Conservation (phyloP, 2,329 filamentous ascomycete genomes). For the Colletotrichum agaves region DNA sequence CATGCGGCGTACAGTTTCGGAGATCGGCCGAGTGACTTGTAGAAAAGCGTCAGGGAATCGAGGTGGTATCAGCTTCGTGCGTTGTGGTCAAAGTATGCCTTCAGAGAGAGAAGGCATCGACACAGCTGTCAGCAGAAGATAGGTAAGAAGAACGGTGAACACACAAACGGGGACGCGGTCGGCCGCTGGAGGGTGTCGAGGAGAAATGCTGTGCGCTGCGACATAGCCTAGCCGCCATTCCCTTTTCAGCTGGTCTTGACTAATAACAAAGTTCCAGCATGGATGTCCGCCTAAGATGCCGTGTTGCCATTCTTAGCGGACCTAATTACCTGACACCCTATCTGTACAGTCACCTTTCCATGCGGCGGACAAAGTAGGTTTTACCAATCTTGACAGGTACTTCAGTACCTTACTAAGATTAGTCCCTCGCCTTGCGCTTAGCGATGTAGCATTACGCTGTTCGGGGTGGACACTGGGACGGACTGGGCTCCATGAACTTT, state of each 20-base stretch:
- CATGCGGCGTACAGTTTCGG: background rate
- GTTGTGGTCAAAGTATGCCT: too few species aligned
- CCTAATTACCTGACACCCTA: too few species aligned
- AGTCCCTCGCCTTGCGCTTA: background rate
- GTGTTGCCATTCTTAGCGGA: too few species aligned
- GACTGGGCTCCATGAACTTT: constrained; percentile 9
- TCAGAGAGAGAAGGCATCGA: background rate
- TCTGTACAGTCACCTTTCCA: too few species aligned
- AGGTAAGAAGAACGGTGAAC: constrained; percentile 10
- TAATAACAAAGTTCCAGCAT: constrained; percentile 25
- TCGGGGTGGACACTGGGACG: background rate
- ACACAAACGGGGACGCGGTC: constrained; percentile 7
- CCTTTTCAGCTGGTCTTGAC: constrained; percentile 24
- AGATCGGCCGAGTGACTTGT: background rate
- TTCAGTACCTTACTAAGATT: background rate
- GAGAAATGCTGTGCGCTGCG: background rate
- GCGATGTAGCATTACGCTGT: background rate
- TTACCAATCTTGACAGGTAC: background rate
- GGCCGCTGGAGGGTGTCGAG: background rate
- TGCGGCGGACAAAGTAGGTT: too few species aligned
- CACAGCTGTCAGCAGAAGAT: background rate
- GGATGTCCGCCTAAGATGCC: background rate
- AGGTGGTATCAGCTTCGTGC: background rate
- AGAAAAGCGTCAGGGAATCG: background rate
- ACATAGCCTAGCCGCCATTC: constrained; percentile 27